Base-by-base conservation (phyloP, 345 rosid genomes). In the Punica granatum region DNA sequence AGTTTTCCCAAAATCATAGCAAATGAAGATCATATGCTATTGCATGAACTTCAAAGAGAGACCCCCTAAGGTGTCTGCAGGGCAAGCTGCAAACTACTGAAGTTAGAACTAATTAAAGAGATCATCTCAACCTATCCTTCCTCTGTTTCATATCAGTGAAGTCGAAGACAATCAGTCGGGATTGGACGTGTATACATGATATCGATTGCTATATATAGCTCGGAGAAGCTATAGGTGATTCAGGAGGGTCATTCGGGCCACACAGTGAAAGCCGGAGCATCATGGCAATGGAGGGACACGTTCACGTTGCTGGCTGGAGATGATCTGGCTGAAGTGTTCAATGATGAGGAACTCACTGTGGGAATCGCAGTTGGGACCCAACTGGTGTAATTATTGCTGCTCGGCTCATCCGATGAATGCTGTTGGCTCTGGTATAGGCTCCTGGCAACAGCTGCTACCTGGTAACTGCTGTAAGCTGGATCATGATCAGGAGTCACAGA, bases 1-100 rank as follows among this genome's bases (percentile, higher is more conserved):
- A 74, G 78, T 37, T 81, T 70, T 78, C 76, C 88, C 78, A 79
- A 84, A 84, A 73, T 72, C 71, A 74, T 66, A 79, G 81, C 85
- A 74, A 26, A 15, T 44, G 70, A 9, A 33, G 62, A 32, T 70
- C 66, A 64, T 35, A 31, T 75, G 81, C 81, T 69, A 72, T 70
- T n/a, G 65, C 54, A 60, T 70, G 75, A 79, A 77, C 82, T 79
- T 72, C 81, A 72, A 67, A 36, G 32, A 31, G 14, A 71, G 62
- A 32, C 72, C 80, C 62, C 42, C 56, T 35, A 53, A 35, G 18
- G 35, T 51, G 42, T 65, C 32, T 34, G 62, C 61, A 58, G n/a
- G 31, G 44, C 75, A 66, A 37, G 60, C 58, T 70, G 67, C 70
- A 41, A 66, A 59, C 74, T 4, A 36, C 35, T 34, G 28, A 44